Evolutionary conservation across 129 eudicot species (phyloP).

Genomic region (Flaveria trinervia): DNA sequence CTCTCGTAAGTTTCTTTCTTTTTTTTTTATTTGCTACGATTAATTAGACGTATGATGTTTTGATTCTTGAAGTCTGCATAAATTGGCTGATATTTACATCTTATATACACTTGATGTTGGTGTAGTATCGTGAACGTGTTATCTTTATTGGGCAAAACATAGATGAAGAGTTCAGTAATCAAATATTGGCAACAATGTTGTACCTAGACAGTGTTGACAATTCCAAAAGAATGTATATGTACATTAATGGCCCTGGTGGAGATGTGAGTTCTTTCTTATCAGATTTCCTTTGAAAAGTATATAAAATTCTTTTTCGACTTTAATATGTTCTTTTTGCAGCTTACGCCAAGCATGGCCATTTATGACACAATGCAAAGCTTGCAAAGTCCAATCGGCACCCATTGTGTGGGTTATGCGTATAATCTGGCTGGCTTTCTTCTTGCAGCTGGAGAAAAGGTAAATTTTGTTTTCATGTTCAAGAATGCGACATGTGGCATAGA

Average conservation of each 20-base stretch:
- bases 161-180: constrained; percentile 74
- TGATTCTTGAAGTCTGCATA: background rate
- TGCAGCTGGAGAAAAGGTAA: constrained; percentile 94
- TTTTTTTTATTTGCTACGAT: no score
- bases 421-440: constrained; percentile 78
- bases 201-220: constrained; percentile 75
- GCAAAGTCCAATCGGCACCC: constrained; percentile 72
- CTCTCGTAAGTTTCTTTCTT: constrained; percentile 61
- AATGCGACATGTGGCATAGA: background rate
- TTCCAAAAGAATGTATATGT: constrained; percentile 64
- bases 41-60: background rate
- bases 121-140: constrained; percentile 87
- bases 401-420: constrained; percentile 68
- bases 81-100: background rate
- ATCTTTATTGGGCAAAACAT: constrained; percentile 70
- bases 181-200: constrained; percentile 73
- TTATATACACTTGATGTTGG: constrained; percentile 16
- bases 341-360: constrained; percentile 79
- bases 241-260: constrained; percentile 79
- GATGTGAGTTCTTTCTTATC: constrained; percentile 66
- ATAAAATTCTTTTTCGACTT: background rate
- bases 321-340: constrained; percentile 45
- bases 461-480: background rate
- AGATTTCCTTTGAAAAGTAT: background rate
- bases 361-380: constrained; percentile 93